Evolutionary conservation across 176 grass and related monocot species (phyloP).

Genomic region (Secale cereale): DNA sequence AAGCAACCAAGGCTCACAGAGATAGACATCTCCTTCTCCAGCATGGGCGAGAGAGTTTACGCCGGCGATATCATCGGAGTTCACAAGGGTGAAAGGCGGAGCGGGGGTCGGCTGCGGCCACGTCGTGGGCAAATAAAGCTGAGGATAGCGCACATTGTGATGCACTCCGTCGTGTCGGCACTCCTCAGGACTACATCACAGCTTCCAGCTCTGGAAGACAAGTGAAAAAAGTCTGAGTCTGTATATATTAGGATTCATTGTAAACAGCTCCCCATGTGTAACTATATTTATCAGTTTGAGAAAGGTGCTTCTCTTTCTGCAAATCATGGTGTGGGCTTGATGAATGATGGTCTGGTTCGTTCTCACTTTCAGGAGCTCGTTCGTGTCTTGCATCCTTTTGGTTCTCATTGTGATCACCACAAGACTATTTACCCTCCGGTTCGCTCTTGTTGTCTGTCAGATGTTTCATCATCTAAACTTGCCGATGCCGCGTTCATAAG

Average conservation of each 20-base stretch:
- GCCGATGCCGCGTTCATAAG: background rate
- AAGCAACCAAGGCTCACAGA: background rate
- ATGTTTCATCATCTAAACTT: constrained; percentile 28
- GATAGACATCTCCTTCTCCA: constrained; percentile 4
- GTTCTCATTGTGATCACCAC: background rate
- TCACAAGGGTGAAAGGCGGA: constrained; percentile 28
- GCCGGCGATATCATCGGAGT: constrained; percentile 4
- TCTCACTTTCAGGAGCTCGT: no score
- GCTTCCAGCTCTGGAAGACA: constrained; percentile 36
- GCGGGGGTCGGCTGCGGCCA: constrained; percentile 11
- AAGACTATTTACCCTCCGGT: background rate
- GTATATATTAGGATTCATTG: constrained; percentile 3
- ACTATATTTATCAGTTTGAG: constrained; percentile 2
- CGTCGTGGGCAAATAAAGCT: constrained; percentile 49
- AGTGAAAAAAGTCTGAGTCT: constrained; percentile 29
- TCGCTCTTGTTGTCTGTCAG: background rate
- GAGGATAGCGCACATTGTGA: constrained; percentile 44
- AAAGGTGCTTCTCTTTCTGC: constrained; percentile 17
- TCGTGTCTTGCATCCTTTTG: constrained; percentile 1
- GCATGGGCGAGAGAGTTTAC: constrained; percentile 37
- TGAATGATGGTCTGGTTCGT: background rate
- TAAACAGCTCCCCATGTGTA: background rate
- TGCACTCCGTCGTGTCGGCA: constrained; percentile 20
- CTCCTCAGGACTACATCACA: constrained; percentile 27
- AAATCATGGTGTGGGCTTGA: constrained; percentile 8